Base-by-base conservation (phyloP, 768 basidiomycete genomes). In the Tulasnella sp. region DNA sequence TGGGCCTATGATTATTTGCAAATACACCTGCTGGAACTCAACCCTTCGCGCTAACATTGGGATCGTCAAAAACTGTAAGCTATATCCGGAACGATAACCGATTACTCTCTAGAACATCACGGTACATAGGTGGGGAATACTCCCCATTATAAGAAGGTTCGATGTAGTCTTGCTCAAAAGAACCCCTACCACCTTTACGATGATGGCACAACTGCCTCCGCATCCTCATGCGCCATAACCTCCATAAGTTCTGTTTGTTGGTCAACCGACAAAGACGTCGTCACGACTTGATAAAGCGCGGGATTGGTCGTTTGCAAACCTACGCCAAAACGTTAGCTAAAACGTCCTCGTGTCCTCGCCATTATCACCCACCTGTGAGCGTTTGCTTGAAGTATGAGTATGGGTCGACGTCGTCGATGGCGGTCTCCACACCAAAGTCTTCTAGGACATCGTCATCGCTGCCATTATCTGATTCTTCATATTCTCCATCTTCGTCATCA, bases 171-270 rank as follows among this genome's bases (percentile, higher is more conserved):
- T n/a, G n/a, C n/a, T n/a, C n/a, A n/a, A n/a, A n/a, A n/a, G n/a
- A n/a, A n/a, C n/a, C n/a, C n/a, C n/a, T n/a, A n/a, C n/a, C n/a
- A n/a, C n/a, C n/a, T n/a, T n/a, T n/a, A n/a, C 7, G 41, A 25
- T 17, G 41, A n/a, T 25, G 21, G 17, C 5, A 41, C 34, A 51
- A 7, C 55, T 41, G 25, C 60, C 11, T 52, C 60, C 43, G 58
- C 59, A 25, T 63, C 60, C 59, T 72, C 66, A 62, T 84, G 83
- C 27, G 85, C 85, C 84, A 89, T 86, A 59, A 88, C 78, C 65
- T 91, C 87, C 84, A 89, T 89, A 57, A 90, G 75, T 53, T 82
- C 65, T 1, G 84, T 83, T 67, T 87, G 86, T 63, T 84, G 82
- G 21, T 90, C 87, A 40, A 84, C 74, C 55, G 73, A 74, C 61